These are phyloP conservation scores for Oehlia diaphana DNA, from an alignment of 192 early-diverging fungal genomes.

Conservation along the genomic window DNA sequence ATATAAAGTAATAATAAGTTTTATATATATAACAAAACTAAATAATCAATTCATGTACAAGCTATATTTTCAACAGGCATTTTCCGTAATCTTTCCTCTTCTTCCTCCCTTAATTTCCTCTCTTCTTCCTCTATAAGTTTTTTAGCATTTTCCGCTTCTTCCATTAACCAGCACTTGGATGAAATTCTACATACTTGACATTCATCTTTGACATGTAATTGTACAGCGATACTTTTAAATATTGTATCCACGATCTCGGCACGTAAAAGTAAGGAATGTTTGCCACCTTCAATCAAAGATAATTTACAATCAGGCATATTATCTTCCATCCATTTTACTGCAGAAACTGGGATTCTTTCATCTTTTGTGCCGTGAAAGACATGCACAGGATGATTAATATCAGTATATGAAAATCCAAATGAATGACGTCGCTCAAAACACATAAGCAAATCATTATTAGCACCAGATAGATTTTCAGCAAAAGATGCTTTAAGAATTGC, in stretches of 20 bases:
- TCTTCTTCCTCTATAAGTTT: background rate
- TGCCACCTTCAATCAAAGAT: slow-evolving; percentile 44
- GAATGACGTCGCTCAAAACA: slow-evolving; percentile 41
- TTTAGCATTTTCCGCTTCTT: slow-evolving; percentile 9
- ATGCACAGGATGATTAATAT: slow-evolving; percentile 44
- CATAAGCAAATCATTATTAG: slow-evolving; percentile 44
- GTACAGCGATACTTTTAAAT: slow-evolving; percentile 40
- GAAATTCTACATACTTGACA: slow-evolving; percentile 16
- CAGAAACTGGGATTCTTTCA: slow-evolving; percentile 40
- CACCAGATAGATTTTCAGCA: slow-evolving; percentile 41
- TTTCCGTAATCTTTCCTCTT: background rate
- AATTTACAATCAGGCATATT: slow-evolving; percentile 42
- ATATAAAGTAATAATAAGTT: too few species aligned
- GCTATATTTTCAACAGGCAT: background rate
- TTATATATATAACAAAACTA: too few species aligned
- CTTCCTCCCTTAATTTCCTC: background rate
- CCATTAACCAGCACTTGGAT: slow-evolving; percentile 16
- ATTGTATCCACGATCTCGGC: slow-evolving; percentile 44
- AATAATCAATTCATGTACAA: background rate
- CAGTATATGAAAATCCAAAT: slow-evolving; percentile 46
- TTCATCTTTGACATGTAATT: slow-evolving; percentile 9
- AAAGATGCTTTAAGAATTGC: slow-evolving; percentile 43
- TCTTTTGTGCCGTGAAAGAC: slow-evolving; percentile 49
- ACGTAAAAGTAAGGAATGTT: slow-evolving; percentile 41
- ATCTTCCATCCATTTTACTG: slow-evolving; percentile 48